These are phyloP conservation scores for Quercus lobata DNA, from an alignment of 331 rosid genomes.

Conservation along the genomic window DNA sequence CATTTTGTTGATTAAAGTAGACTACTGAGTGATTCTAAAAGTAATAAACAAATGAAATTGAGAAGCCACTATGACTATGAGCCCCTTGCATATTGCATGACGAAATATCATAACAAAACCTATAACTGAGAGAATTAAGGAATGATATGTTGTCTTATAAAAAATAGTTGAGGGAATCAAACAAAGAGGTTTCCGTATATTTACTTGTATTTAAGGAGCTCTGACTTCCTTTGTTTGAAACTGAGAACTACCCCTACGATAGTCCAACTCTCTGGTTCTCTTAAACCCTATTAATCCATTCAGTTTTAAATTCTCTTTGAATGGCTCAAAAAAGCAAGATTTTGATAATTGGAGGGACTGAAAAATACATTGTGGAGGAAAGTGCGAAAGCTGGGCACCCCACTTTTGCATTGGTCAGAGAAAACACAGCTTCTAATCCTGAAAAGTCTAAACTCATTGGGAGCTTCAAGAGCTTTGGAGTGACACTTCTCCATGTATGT, in stretches of 20 bases:
- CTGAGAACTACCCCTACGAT: background rate
- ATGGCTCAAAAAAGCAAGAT: conserved; percentile 50
- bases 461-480: conserved; percentile 33
- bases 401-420: conserved; percentile 41
- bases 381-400: conserved; percentile 47
- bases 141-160: no score
- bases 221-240: no score
- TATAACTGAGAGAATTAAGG: no score
- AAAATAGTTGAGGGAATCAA: no score
- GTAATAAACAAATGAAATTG: no score
- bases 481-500: conserved; percentile 23
- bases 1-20: no score
- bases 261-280: background rate
- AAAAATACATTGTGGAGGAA: conserved; percentile 41
- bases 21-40: no score
- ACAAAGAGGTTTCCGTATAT: no score
- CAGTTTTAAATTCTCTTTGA: background rate
- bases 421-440: conserved; percentile 33
- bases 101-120: no score
- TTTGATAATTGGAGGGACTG: conserved; percentile 43
- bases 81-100: no score
- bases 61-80: no score
- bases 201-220: conserved; percentile 2
- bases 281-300: no score
- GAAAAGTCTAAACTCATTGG: conserved; percentile 25